Conservation (phyloP, 1,139 yeast species). For the Debaryomycetaceae sp. region DNA sequence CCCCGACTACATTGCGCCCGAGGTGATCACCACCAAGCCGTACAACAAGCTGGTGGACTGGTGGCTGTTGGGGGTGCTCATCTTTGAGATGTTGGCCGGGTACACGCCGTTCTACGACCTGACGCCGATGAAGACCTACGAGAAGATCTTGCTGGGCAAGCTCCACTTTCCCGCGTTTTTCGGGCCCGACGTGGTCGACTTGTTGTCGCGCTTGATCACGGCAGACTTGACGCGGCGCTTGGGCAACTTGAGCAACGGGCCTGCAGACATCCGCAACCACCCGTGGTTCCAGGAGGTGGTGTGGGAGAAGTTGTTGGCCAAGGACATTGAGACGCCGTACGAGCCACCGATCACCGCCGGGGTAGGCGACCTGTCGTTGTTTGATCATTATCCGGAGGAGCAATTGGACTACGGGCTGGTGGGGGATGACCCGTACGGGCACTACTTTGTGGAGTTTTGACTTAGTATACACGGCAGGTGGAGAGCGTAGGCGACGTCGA, state of each 20-base stretch:
- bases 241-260: slow-evolving; percentile 56
- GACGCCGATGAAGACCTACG: slow-evolving; percentile 61
- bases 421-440: slow-evolving; percentile 48
- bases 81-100: slow-evolving; percentile 60
- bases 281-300: slow-evolving; percentile 59
- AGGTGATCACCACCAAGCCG: slow-evolving; percentile 58
- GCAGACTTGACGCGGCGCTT: slow-evolving; percentile 53
- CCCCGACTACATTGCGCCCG: slow-evolving; percentile 63
- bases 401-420: slow-evolving; percentile 51
- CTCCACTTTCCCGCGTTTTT: slow-evolving; percentile 48
- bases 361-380: slow-evolving; percentile 60
- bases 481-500: slow-evolving; percentile 1
- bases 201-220: slow-evolving; percentile 46
- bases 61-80: slow-evolving; percentile 61
- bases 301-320: slow-evolving; percentile 54
- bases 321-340: slow-evolving; percentile 60
- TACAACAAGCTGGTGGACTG: slow-evolving; percentile 61
- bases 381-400: slow-evolving; percentile 56
- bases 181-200: slow-evolving; percentile 48
- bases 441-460: slow-evolving; percentile 47
- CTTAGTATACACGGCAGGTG: no score
- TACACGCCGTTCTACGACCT: slow-evolving; percentile 60
- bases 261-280: slow-evolving; percentile 53
- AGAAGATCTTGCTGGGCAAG: slow-evolving; percentile 51
- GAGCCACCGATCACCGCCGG: slow-evolving; percentile 63